Evolutionary conservation across 2,329 filamentous ascomycete genomes (phyloP).

Genomic region (Colletotrichum scovillei): DNA sequence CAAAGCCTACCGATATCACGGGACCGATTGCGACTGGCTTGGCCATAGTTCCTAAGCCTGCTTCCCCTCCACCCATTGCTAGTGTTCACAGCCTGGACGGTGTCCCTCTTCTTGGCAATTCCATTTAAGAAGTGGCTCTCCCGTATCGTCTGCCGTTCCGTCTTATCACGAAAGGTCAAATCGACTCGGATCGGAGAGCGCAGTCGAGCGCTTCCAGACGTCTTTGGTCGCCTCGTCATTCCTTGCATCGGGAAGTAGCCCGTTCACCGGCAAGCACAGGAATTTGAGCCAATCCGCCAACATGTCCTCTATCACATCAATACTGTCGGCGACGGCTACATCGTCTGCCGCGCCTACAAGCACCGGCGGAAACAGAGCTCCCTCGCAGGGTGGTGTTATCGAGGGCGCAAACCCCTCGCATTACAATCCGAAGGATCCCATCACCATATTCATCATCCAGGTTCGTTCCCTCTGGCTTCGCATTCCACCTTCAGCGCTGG

Average conservation of each 20-base stretch:
- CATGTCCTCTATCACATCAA: conserved; percentile 22
- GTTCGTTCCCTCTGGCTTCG: conserved; percentile 38
- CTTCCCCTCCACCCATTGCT: neutral
- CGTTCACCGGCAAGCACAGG: neutral
- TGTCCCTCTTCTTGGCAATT: neutral
- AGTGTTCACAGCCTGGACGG: neutral
- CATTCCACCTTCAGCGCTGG: neutral
- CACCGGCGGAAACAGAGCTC: conserved; percentile 41
- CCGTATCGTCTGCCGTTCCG: neutral
- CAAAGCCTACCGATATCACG: neutral
- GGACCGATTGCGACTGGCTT: neutral
- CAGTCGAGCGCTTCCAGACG: neutral
- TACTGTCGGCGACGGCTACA: conserved; percentile 37
- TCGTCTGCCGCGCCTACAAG: conserved; percentile 42
- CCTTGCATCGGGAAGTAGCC: neutral
- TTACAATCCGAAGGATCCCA: conserved; percentile 78
- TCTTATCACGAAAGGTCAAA: neutral
- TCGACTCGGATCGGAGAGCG: neutral
- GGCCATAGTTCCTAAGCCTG: neutral
- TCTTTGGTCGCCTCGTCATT: neutral
- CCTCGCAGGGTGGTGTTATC: conserved; percentile 71
- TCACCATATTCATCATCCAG: conserved; percentile 83
- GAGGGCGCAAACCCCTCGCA: conserved; percentile 76
- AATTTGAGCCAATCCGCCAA: neutral
- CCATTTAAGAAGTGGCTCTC: neutral